Conservation (phyloP, 1,284 basidiomycete species). For the Apiotrichum montevideense region DNA sequence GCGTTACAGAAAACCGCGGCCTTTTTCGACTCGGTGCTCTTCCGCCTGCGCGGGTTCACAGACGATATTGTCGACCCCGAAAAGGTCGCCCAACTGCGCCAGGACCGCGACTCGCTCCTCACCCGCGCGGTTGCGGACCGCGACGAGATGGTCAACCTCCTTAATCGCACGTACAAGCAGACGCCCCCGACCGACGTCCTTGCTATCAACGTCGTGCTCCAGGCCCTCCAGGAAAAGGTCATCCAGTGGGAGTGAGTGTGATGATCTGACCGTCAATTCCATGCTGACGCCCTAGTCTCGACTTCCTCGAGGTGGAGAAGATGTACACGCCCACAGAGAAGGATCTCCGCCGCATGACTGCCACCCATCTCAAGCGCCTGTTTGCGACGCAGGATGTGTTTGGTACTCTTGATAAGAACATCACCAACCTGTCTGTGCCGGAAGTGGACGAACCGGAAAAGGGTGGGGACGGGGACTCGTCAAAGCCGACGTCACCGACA, state of each 20-base stretch:
- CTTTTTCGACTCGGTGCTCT: conserved; percentile 55
- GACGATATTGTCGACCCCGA: conserved; percentile 43
- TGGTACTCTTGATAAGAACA: conserved; percentile 37
- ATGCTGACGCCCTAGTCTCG: conserved; percentile 23
- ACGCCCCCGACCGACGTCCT: conserved; percentile 77
- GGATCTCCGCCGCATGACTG: conserved; percentile 45
- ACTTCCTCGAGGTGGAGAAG: conserved; percentile 55
- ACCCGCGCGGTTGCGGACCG: conserved; percentile 66
- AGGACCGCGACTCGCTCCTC: conserved; percentile 52
- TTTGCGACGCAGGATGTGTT: conserved; percentile 51
- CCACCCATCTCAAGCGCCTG: conserved; percentile 49
- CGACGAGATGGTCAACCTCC: conserved; percentile 64
- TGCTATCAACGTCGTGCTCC: conserved; percentile 78
- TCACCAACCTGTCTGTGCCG: conserved; percentile 57
- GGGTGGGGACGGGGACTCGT: not conserved
- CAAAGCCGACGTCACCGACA: conserved; percentile 3
- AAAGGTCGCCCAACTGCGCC: conserved; percentile 34
- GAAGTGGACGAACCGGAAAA: conserved; percentile 63
- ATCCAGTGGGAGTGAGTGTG: conserved; percentile 74
- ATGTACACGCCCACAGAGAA: conserved; percentile 48
- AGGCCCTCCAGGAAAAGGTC: conserved; percentile 84
- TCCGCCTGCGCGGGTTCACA: conserved; percentile 43
- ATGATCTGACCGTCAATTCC: not conserved
- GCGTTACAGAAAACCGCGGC: conserved; percentile 64
- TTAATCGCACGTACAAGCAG: conserved; percentile 74